Base-by-base conservation (phyloP, 495 filamentous ascomycete species). In the Amniculicola lignicola region DNA sequence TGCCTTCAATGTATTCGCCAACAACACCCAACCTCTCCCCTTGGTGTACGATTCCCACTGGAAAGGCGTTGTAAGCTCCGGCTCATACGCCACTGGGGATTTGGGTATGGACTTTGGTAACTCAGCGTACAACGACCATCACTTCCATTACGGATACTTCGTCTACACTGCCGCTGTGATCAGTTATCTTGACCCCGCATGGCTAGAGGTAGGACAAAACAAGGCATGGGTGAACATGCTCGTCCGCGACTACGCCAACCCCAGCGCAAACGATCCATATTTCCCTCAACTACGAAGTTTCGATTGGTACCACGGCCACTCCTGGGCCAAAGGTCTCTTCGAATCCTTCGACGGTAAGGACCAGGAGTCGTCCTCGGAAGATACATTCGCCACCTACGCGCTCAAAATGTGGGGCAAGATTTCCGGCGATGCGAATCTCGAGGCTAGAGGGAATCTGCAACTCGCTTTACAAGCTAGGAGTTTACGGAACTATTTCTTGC, bases 221-320 rank as follows among this genome's bases (percentile, higher is more conserved):
- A 81, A 82, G 62, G 82, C 80, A 35, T 97, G 82, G 75, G 82
- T 96, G 55, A 87, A 95, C 66, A 83, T 79, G 61, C 68, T 74
- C n/a, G 67, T 70, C 22, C 64, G 67, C 28, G 70, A 75, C 57
- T 73, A 85, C 27, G 82, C 90, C 51, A 97, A 95, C 64, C 84
- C 93, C 0, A 81, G 79, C 40, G 54, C 75, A 2, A 59, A 74
- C 22, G 93, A 96, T 67, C 74, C 75, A 14, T 82, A 80, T 61
- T 98, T 96, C 74, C 90, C 94, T 0, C 84, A 90, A 63, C 90
- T 79, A n/a, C 82, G 93, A 16, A 77, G 72, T 38, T 96, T 97
- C 61, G 93, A 98, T 70, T 96, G 90, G 87, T 96, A 81, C 72
- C 82, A 94, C 66, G 93, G 93, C 4, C 93, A 98, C 76, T 91